Evolutionary conservation across 2,329 filamentous ascomycete genomes (phyloP).

Genomic region (Penicillium glabrum): DNA sequence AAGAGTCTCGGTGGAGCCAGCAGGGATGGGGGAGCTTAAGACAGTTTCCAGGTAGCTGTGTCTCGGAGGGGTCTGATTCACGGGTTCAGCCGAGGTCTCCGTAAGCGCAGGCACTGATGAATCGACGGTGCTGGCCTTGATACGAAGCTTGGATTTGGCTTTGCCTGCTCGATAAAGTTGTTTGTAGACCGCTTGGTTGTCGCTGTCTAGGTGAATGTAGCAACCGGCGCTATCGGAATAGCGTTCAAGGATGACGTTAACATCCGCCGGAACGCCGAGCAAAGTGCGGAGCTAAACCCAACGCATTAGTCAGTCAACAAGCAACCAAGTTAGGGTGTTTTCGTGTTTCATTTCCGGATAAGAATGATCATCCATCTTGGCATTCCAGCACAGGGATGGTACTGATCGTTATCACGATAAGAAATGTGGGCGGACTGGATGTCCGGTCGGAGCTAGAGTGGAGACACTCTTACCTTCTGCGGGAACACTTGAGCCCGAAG

Average conservation of each 20-base stretch:
- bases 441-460: constrained; percentile 34
- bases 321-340: background rate
- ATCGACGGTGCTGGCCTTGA: constrained; percentile 64
- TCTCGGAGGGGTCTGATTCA: constrained; percentile 24
- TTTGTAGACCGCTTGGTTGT: constrained; percentile 85
- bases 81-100: constrained; percentile 12
- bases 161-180: constrained; percentile 95
- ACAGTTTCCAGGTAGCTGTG: constrained; percentile 47
- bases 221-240: constrained; percentile 89
- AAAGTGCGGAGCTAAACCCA: constrained; percentile 64
- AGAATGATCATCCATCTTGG: background rate
- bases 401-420: constrained; percentile 13
- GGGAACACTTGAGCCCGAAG: constrained; percentile 73
- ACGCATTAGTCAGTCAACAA: constrained; percentile 14
- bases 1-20: constrained; percentile 12
- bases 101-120: constrained; percentile 15
- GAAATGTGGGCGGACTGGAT: constrained; percentile 19
- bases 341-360: background rate
- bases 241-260: constrained; percentile 74
- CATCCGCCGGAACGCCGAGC: constrained; percentile 63
- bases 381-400: constrained; percentile 8
- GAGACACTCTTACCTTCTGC: constrained; percentile 69
- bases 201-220: constrained; percentile 76
- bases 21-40: constrained; percentile 31
- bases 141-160: constrained; percentile 94